Evolutionary conservation across 2,329 filamentous ascomycete genomes (phyloP), one percentile per base, ranked within the genome.

Genomic region (Colletotrichum gigasporum): DNA sequence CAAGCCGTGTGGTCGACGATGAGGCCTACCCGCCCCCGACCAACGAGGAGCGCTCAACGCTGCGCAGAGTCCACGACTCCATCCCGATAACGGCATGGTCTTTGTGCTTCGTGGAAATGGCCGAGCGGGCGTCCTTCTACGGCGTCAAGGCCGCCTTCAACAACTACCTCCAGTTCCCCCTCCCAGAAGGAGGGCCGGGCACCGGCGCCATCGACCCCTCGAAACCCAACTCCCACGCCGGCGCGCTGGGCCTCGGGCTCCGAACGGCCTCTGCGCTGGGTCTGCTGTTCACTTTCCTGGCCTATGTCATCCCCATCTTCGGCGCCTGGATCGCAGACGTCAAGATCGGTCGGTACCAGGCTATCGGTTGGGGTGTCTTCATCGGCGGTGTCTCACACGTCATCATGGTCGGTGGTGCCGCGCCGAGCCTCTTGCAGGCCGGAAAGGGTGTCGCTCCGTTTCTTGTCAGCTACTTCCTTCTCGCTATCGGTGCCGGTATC

Each of bases 341-440:
- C 59, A 89, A 87, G 69, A 85, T 86, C 42, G 91, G 91, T 62
- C 89, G 90, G 66, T 94, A 89, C 79, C 83, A 83, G 70, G 90
- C 91, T 39, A 93, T 94, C 71, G 87, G 89, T 74, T 85, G 86
- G 71, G 90, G 91, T 67, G 87, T 91, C n/a, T 78, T 77, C 2
- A 82, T 91, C 39, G 90, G 90, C 57, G 86, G 91, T 73, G 45
- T 91, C 28, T 90, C 90, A 7, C 89, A 93, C 69, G 74, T 87
- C n/a, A 85, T 94, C 55, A 82, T 94, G 62, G 84, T 92, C 65
- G 80, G 85, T 18, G 89, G 90, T 1, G 88, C 82, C 35, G 74
- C 81, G 22, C 80, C 78, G 63, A 66, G 72, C 8, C 78, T 85
- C 3, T 74, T 85, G 20, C 78, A 75, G 18, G 77, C 76, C 35